A percentile compares a stretch with the other conserved stretches of the same genome.
Conservation (phyloP, 805 yeast species). For the Candida insectalens region DNA sequence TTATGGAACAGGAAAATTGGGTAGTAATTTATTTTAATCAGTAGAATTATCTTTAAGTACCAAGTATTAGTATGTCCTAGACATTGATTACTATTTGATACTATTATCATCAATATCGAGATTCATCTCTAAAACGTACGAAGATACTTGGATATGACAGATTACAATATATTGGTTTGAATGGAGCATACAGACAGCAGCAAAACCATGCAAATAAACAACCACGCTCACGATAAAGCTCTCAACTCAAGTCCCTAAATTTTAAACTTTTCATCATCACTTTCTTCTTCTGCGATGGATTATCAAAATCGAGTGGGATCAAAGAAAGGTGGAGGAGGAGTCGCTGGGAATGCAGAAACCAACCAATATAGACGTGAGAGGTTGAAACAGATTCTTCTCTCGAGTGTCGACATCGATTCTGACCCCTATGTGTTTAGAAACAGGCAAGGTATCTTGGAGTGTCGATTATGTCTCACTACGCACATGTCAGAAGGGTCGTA, state of each 20-base stretch:
- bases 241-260: no score
- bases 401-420: constrained; percentile 40
- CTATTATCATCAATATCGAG: no score
- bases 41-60: no score
- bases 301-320: constrained; percentile 85
- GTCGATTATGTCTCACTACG: constrained; percentile 74
- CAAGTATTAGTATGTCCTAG: no score
- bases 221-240: no score
- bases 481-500: constrained; percentile 78
- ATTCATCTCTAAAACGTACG: no score
- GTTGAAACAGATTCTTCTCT: constrained; percentile 49
- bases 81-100: no score
- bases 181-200: no score
- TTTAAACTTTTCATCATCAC: background rate
- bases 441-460: constrained; percentile 77
- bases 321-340: constrained; percentile 84
- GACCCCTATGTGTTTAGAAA: constrained; percentile 84
- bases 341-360: constrained; percentile 65
- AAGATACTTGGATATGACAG: no score
- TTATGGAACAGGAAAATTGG: background rate
- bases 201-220: no score
- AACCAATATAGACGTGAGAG: constrained; percentile 63
- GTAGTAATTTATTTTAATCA: background rate
- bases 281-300: constrained; percentile 44
- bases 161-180: no score